Base-by-base conservation (phyloP, 2,329 filamentous ascomycete genomes). In the Fusarium poae region DNA sequence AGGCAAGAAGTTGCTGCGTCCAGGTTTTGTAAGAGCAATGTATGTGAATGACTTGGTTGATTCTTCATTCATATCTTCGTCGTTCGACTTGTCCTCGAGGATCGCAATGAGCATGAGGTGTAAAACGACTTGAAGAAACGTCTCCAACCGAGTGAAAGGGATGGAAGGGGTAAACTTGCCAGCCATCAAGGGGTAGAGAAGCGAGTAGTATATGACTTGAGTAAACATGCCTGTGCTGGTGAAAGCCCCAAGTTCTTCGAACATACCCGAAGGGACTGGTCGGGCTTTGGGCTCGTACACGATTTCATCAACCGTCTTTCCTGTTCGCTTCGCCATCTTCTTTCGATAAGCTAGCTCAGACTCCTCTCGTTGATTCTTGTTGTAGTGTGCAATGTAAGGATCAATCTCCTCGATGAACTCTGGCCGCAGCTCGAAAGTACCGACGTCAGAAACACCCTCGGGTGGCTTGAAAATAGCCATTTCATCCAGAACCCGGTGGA, bases 351-450 rank as follows among this genome's bases (percentile, higher is more conserved):
- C 91, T 71, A 88, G 90, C 79, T 99, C 96, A 0, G 95, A 93
- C 78, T 99, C 96, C 76, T 99, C 96, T 51, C 96, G 89, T 78
- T 98, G 95, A 74, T 99, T 99, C 77, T 97, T 97, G 75, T 90
- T 97, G 79, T 97, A 99, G 76, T 98, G 94, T 9, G 94, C 92
- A 75, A 94, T 96, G 77, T 97, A 99, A 1, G 97, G 96, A 77
- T 99, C 97, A 51, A 99, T 89, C 46, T 97, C 87, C 71, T 95
- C 92, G 39, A 97, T 86, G 73, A 91, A 96, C 64, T 97, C 88
- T 6, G 92, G 89, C 76, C 94, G 96, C 52, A 99, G 83, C 78
- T 97, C 94, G 74, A 99, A 99, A 0, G 93, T 97, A 59, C 97
- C 96, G 18, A 94, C 92, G 77, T 99, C 96, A 6, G 92, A 93